Conservation (phyloP, 768 basidiomycete genomes). For the Trametes elegans region DNA sequence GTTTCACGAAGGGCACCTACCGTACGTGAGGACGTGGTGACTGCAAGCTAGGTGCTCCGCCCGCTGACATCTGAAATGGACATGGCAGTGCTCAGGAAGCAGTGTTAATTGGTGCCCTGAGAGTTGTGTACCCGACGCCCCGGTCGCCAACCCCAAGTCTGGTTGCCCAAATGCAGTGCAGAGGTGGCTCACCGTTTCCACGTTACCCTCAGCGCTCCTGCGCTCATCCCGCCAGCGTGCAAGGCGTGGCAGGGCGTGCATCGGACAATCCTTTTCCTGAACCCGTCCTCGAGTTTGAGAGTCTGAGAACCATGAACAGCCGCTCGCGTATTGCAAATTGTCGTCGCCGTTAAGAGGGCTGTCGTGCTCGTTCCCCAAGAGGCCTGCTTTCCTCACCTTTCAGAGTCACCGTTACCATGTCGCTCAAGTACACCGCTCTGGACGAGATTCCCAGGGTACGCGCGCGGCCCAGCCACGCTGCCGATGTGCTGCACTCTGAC, state of each 20-base stretch:
- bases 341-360: not conserved
- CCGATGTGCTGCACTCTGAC: no score
- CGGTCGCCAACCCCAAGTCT: no score
- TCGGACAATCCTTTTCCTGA: no score
- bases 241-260: no score
- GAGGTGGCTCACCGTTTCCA: not conserved
- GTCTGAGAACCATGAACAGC: no score
- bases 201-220: not conserved
- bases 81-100: no score
- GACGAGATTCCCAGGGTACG: constrained; percentile 28
- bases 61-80: not conserved
- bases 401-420: constrained; percentile 5
- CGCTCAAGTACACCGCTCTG: constrained; percentile 20
- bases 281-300: not conserved
- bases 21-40: not conserved
- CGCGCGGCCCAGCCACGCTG: not conserved
- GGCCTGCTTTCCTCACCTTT: not conserved
- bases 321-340: not conserved
- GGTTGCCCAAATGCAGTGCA: no score
- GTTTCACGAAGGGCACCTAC: not conserved
- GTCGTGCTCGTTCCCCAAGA: not conserved
- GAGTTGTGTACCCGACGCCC: no score
- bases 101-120: no score
- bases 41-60: not conserved
- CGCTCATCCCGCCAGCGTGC: not conserved